Evolutionary conservation across 805 yeast species (phyloP).

Genomic region (Metschnikowia bowlesiae): DNA sequence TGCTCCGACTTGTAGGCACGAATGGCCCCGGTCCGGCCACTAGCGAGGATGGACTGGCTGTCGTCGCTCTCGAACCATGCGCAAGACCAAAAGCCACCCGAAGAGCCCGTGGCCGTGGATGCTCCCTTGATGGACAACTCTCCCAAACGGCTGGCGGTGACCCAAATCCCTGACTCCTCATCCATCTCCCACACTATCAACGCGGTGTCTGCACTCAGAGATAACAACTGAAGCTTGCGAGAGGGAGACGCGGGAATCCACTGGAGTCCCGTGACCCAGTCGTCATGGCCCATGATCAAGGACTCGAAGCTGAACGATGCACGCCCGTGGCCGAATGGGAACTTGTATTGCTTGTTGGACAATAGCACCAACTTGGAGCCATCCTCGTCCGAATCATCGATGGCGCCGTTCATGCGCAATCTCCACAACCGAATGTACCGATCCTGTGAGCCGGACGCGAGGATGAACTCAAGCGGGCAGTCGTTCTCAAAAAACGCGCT

Average conservation of each 20-base stretch:
- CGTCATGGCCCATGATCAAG: constrained; percentile 95
- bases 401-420: constrained; percentile 49
- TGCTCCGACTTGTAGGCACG: constrained; percentile 57
- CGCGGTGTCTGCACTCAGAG: constrained; percentile 91
- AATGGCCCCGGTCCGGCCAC: constrained; percentile 92
- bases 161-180: constrained; percentile 82
- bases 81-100: constrained; percentile 60
- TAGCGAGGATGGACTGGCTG: constrained; percentile 56
- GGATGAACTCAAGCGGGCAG: constrained; percentile 44
- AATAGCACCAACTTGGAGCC: constrained; percentile 47
- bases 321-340: constrained; percentile 31
- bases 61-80: constrained; percentile 56
- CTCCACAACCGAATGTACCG: constrained; percentile 90
- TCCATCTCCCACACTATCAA: constrained; percentile 94
- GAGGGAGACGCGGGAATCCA: constrained; percentile 59
- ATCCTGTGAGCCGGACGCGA: constrained; percentile 93
- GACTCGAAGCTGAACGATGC: constrained; percentile 82
- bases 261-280: constrained; percentile 82
- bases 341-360: constrained; percentile 69
- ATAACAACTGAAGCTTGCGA: constrained; percentile 52
- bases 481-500: no score
- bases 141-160: constrained; percentile 75
- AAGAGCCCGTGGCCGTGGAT: constrained; percentile 95
- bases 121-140: constrained; percentile 96
- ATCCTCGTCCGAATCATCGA: constrained; percentile 57